Evolutionary conservation across 1,284 basidiomycete genomes (phyloP), one percentile per base, ranked within the genome.

Genomic region (Ganoderma leucocontextum): DNA sequence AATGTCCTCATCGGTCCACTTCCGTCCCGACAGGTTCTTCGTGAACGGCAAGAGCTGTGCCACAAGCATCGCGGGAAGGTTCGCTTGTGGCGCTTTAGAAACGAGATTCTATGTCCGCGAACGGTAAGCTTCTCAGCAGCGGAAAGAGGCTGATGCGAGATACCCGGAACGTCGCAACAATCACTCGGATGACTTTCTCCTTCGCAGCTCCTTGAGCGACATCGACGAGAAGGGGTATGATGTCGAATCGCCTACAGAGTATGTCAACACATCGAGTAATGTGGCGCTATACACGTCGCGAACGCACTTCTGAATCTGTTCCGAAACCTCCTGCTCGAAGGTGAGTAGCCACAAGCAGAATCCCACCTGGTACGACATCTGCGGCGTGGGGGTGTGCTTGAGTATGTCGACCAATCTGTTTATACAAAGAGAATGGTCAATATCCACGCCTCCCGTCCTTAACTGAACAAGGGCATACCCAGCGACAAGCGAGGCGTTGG

Each of bases 111-210:
- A 77, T 9, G 65, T 22, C 35, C 58, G 35, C 55, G 55, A 58
- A 22, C 38, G 12, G 29, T 60, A 8, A 39, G 22, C 12, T 39
- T 60, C 38, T 25, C 13, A 39, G 15, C 10, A 22, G 8, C 13
- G 19, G 9, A 22, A 17, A 25, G 38, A 15, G 25, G 22, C 22
- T 42, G 58, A 25, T 29, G 58, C 44, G 19, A 63, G 63, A 35
- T 67, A 95, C 95, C 69, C 92, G 85, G 83, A 98, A 94, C 0
- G 96, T 97, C 8, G 97, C 95, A 12, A 98, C 86, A 63, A 97
- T 91, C n/a, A 99, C 93, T 22, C 97, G 91, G 70, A 96, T 94
- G 36, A 99, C 95, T 80, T 99, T 99, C 82, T 99, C 97, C 82
- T 99, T 99, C 55, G 95, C 93, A 1, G 97, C 97, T 22, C 83